These are phyloP conservation scores for Chrysosporium queenslandicum DNA, from an alignment of 2,329 filamentous ascomycete species.

Conservation along the genomic window DNA sequence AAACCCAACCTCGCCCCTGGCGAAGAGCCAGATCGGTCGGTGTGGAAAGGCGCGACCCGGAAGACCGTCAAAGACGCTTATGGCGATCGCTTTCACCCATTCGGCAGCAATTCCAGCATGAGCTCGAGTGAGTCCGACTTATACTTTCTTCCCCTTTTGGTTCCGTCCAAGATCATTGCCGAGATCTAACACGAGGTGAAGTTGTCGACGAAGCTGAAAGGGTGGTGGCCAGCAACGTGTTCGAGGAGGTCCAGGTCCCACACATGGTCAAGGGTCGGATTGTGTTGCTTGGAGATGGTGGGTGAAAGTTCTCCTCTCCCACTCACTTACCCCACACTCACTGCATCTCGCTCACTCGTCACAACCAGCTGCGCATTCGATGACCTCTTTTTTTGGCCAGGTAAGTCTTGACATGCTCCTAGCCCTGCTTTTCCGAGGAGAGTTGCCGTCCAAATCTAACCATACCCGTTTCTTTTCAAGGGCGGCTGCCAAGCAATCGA, in stretches of 20 bases:
- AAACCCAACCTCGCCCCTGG: slow-evolving; percentile 8
- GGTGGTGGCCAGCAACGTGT: slow-evolving; percentile 11
- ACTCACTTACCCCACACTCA: background rate
- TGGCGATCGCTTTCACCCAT: slow-evolving; percentile 13
- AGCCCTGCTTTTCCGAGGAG: background rate
- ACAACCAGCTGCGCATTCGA: slow-evolving; percentile 11
- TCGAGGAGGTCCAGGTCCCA: slow-evolving; percentile 11
- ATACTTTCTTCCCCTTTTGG: background rate
- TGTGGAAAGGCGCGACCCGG: slow-evolving; percentile 10
- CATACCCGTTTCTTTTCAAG: background rate
- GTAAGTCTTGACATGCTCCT: background rate
- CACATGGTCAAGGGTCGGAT: slow-evolving; percentile 13
- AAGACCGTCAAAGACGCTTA: slow-evolving; percentile 12
- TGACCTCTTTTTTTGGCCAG: slow-evolving; percentile 14
- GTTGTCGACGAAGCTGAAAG: slow-evolving; percentile 12
- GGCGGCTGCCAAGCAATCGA: slow-evolving; percentile 14
- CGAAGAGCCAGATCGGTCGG: slow-evolving; percentile 10
- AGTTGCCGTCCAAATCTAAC: background rate
- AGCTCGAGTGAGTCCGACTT: slow-evolving; percentile 3
- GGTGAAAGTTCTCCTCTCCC: background rate
- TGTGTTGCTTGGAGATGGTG: slow-evolving; percentile 11
- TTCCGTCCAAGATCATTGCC: background rate
- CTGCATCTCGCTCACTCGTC: background rate
- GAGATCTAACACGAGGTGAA: background rate
- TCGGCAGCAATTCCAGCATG: slow-evolving; percentile 11